These are phyloP conservation scores for Apiospora aurea DNA, from an alignment of 2,329 filamentous ascomycete genomes.

Conservation along the genomic window DNA sequence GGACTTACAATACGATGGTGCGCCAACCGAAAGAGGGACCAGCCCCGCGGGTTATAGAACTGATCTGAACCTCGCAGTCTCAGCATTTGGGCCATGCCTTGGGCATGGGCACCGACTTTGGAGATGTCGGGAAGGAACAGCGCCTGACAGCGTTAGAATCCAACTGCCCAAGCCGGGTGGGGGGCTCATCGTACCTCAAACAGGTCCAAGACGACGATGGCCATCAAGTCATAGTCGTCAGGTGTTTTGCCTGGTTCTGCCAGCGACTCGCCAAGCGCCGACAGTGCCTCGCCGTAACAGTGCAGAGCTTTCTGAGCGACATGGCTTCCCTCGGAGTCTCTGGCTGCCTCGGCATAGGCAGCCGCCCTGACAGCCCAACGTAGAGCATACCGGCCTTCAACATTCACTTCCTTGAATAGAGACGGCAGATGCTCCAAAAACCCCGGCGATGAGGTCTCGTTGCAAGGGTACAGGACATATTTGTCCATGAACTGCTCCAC, in stretches of 20 bases:
- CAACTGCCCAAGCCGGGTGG: neutral
- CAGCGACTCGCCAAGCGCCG: slow-evolving; percentile 43
- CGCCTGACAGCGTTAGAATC: slow-evolving; percentile 35
- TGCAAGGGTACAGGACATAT: slow-evolving; percentile 40
- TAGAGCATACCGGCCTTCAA: slow-evolving; percentile 45
- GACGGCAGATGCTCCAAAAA: slow-evolving; percentile 45
- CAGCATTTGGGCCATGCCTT: slow-evolving; percentile 50
- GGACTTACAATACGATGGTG: slow-evolving; percentile 44
- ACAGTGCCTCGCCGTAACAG: slow-evolving; percentile 45
- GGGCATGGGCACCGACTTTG: slow-evolving; percentile 42
- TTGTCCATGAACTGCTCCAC: slow-evolving; percentile 41
- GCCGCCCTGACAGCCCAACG: slow-evolving; percentile 48
- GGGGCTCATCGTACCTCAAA: slow-evolving; percentile 43
- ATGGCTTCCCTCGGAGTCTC: slow-evolving; percentile 31
- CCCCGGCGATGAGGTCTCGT: slow-evolving; percentile 44
- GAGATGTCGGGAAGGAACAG: slow-evolving; percentile 41
- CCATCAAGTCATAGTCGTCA: slow-evolving; percentile 50
- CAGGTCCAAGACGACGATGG: slow-evolving; percentile 48
- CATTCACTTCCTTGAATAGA: slow-evolving; percentile 48
- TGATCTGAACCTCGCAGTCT: slow-evolving; percentile 45
- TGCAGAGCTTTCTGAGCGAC: slow-evolving; percentile 40
- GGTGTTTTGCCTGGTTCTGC: slow-evolving; percentile 41
- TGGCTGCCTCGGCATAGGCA: slow-evolving; percentile 44
- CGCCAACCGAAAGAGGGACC: slow-evolving; percentile 48
- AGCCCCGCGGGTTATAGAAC: slow-evolving; percentile 46